phyloP scores from a whole-genome alignment of 352 stramenopile species.

The Elongisporangium senticosum region DNA sequence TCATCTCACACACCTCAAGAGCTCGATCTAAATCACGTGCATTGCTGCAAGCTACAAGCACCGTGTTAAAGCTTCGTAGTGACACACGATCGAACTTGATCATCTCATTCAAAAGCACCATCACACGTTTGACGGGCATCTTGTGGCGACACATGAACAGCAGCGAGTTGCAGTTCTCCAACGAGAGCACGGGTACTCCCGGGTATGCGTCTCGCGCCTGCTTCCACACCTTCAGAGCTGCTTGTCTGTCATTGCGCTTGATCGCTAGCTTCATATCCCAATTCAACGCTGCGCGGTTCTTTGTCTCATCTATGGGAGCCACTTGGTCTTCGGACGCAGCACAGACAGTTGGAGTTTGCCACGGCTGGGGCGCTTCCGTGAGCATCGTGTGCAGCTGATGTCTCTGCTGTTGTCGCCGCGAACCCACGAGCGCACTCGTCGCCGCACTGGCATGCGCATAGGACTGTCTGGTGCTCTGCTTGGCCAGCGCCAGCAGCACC shows the following conservation, averaged over 20 bases:
- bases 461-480: too few species aligned
- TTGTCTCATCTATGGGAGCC: too few species aligned
- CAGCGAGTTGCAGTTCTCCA: slow-evolving; percentile 50
- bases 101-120: slow-evolving; percentile 53
- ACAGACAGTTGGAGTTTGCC: too few species aligned
- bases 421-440: too few species aligned
- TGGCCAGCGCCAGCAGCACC: too few species aligned
- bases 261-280: slow-evolving; percentile 19
- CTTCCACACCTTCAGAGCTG: slow-evolving; percentile 22
- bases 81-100: slow-evolving; percentile 26
- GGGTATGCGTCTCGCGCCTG: slow-evolving; percentile 16
- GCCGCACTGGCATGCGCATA: too few species aligned
- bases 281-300: too few species aligned
- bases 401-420: too few species aligned
- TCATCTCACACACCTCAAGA: slow-evolving; percentile 32
- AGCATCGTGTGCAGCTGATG: too few species aligned
- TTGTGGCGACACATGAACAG: slow-evolving; percentile 43
- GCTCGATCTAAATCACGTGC: slow-evolving; percentile 30
- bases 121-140: slow-evolving; percentile 29
- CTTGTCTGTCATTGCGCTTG: slow-evolving; percentile 18
- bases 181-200: slow-evolving; percentile 21
- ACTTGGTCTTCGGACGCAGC: too few species aligned
- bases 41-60: slow-evolving; percentile 60
- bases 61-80: slow-evolving; percentile 57
- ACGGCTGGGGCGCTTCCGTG: too few species aligned